Conservation (phyloP, 441 rosid genomes). For the Cnidoscolus chayamansa region DNA sequence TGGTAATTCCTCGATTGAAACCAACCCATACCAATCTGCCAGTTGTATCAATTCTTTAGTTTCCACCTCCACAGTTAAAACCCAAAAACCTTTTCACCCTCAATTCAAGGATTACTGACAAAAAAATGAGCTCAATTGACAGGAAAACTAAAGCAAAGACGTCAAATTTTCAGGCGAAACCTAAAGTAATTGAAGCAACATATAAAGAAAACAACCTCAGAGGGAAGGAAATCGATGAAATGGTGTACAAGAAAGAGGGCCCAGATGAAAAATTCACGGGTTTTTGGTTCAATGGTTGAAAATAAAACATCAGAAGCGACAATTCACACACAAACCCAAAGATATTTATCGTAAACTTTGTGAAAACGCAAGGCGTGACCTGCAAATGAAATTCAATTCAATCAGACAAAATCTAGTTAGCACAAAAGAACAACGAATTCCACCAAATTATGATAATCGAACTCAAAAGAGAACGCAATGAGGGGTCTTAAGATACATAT, state of each 20-base stretch:
- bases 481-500: conserved; percentile 1
- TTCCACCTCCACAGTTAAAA: conserved; percentile 23
- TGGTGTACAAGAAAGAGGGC: conserved; percentile 45
- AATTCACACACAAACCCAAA: conserved; percentile 27
- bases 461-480: neutral
- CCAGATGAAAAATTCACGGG: conserved; percentile 42
- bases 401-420: conserved; percentile 4
- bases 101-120: conserved; percentile 6
- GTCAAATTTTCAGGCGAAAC: conserved; percentile 81
- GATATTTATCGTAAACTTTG: conserved; percentile 13
- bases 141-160: neutral
- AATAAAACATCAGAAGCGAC: conserved; percentile 80
- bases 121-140: conserved; percentile 6
- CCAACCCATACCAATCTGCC: conserved; percentile 57
- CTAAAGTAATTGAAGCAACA: conserved; percentile 72
- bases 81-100: neutral
- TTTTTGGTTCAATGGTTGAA: conserved; percentile 50
- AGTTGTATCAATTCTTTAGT: conserved; percentile 28
- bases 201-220: conserved; percentile 66
- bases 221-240: conserved; percentile 57
- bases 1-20: conserved; percentile 77
- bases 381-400: conserved; percentile 28
- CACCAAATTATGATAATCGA: neutral
- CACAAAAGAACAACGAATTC: neutral
- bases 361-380: conserved; percentile 17